Evolutionary conservation across 768 basidiomycete species (phyloP).

Genomic region (Amanita muscaria): DNA sequence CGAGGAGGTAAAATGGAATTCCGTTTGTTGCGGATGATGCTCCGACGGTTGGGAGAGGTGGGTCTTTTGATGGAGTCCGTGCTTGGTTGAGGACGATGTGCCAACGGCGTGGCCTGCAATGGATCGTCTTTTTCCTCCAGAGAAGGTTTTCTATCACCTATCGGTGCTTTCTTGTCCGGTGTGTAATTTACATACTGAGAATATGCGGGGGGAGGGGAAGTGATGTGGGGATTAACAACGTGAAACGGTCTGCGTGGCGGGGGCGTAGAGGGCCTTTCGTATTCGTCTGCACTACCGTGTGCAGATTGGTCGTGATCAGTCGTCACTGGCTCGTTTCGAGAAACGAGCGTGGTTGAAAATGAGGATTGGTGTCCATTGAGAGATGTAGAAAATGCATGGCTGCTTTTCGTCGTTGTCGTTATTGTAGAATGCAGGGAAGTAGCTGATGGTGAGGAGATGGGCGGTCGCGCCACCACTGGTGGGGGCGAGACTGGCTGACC

Average conservation of each 20-base stretch:
- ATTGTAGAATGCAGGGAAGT: constrained; percentile 13
- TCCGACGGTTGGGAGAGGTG: constrained; percentile 2
- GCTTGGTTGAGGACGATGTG: background rate
- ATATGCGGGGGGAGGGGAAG: constrained; percentile 9
- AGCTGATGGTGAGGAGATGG: constrained; percentile 16
- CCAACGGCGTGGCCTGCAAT: background rate
- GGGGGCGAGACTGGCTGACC: constrained; percentile 9
- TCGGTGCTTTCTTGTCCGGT: constrained; percentile 3
- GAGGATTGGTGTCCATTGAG: constrained; percentile 7
- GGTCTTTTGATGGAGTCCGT: background rate
- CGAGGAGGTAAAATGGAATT: constrained; percentile 6
- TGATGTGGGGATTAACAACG: constrained; percentile 23
- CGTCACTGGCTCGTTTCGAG: too few species aligned
- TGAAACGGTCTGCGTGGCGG: constrained; percentile 34
- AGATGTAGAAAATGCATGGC: constrained; percentile 8
- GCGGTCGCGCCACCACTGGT: constrained; percentile 4
- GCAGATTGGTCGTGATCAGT: too few species aligned
- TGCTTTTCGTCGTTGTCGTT: constrained; percentile 8
- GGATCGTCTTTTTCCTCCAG: background rate
- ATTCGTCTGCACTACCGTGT: too few species aligned
- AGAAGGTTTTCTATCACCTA: background rate
- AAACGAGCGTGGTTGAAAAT: too few species aligned
- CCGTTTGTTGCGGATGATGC: constrained; percentile 9
- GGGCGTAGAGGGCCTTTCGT: constrained; percentile 17
- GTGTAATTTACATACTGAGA: background rate